These are phyloP conservation scores for Thozetella sp. DNA, from an alignment of 495 filamentous ascomycete genomes.

Conservation along the genomic window DNA sequence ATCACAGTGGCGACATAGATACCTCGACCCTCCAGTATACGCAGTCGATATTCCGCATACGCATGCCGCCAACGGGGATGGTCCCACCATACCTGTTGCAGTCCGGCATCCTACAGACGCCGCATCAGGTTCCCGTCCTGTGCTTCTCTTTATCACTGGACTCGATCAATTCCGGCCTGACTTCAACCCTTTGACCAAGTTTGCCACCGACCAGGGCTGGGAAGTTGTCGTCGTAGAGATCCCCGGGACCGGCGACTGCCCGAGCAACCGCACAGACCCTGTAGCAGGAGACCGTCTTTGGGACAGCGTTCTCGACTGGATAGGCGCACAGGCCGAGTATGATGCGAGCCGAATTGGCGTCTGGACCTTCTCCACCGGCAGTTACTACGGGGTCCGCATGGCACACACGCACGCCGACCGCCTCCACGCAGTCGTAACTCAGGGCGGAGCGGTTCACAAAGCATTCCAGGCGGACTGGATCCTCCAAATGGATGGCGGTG, in stretches of 20 bases:
- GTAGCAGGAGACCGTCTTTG: slow-evolving; percentile 50
- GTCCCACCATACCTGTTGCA: slow-evolving; percentile 52
- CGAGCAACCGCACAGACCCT: slow-evolving; percentile 48
- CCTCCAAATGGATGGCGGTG: slow-evolving; percentile 58
- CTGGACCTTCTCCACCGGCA: slow-evolving; percentile 69
- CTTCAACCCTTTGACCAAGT: slow-evolving; percentile 61
- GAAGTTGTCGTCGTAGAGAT: slow-evolving; percentile 63
- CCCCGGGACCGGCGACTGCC: slow-evolving; percentile 70
- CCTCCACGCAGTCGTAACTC: slow-evolving; percentile 59
- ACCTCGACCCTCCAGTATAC: slow-evolving; percentile 35
- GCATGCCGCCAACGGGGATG: slow-evolving; percentile 49
- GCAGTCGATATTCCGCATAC: slow-evolving; percentile 60
- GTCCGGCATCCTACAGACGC: slow-evolving; percentile 48
- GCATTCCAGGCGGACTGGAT: slow-evolving; percentile 65
- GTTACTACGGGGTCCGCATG: slow-evolving; percentile 67
- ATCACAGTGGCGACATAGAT: not conserved
- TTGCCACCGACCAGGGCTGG: slow-evolving; percentile 53
- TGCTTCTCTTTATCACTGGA: slow-evolving; percentile 65
- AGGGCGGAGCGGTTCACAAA: slow-evolving; percentile 63
- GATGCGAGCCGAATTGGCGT: slow-evolving; percentile 55
- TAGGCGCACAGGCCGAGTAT: slow-evolving; percentile 47
- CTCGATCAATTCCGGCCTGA: slow-evolving; percentile 71
- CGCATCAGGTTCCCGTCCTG: slow-evolving; percentile 33
- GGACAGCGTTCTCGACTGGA: slow-evolving; percentile 63
- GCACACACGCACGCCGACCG: slow-evolving; percentile 62